These are phyloP conservation scores for Zychaea mexicana DNA, from an alignment of 371 early-diverging fungal species.

Conservation along the genomic window DNA sequence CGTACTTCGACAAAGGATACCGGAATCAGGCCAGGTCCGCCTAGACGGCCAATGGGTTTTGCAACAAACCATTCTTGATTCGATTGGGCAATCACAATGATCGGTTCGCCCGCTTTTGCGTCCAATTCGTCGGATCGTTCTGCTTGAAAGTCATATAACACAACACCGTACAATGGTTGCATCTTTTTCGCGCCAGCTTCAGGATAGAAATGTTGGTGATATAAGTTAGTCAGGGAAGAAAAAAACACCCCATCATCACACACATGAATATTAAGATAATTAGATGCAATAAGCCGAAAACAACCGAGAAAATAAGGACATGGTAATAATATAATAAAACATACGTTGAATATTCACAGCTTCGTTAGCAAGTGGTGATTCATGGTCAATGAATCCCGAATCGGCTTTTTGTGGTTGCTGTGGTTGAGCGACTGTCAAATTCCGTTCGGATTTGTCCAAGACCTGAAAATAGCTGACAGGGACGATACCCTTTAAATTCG, in stretches of 20 bases:
- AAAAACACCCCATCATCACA: too few species aligned
- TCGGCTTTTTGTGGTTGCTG: conserved; percentile 15
- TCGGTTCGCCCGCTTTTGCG: conserved; percentile 70
- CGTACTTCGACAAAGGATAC: conserved; percentile 77
- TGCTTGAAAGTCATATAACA: conserved; percentile 77
- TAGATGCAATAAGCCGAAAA: too few species aligned
- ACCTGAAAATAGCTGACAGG: conserved; percentile 83
- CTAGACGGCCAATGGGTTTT: conserved; percentile 67
- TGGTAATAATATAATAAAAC: not conserved
- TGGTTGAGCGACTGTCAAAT: conserved; percentile 9
- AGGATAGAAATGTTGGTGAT: conserved; percentile 3
- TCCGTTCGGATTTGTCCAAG: conserved; percentile 58
- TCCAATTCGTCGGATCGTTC: conserved; percentile 80
- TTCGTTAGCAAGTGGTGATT: too few species aligned
- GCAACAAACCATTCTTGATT: conserved; percentile 86
- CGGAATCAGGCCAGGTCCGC: conserved; percentile 80
- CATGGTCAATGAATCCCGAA: conserved; percentile 28
- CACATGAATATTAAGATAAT: too few species aligned
- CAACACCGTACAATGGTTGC: conserved; percentile 69
- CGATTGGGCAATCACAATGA: conserved; percentile 80
- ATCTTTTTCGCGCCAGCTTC: conserved; percentile 19
- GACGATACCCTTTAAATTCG: conserved; percentile 78
- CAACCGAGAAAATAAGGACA: not conserved
- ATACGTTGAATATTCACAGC: conserved; percentile 15
- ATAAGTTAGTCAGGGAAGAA: too few species aligned